Percentiles rank a stretch among this genome's conserved stretches.
phyloP scores from a whole-genome alignment of 306 rosid genomes.

The Prunus campanulata region DNA sequence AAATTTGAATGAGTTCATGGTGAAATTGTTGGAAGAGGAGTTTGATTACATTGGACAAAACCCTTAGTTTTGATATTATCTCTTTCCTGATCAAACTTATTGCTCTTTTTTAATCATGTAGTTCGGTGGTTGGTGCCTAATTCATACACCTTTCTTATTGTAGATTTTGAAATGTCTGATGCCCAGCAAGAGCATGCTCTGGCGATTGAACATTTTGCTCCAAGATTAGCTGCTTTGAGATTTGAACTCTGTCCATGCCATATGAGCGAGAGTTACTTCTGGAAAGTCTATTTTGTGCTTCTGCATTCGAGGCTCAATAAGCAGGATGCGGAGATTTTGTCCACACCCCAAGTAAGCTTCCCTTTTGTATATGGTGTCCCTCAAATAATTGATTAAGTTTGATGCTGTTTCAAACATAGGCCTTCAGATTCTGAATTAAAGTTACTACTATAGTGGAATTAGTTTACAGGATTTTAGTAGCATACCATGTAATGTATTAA shows the following conservation, averaged over 20 bases:
- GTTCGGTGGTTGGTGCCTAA: slow-evolving; percentile 19
- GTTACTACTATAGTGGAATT: background rate
- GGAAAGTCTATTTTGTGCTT: slow-evolving; percentile 97
- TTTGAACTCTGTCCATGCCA: slow-evolving; percentile 91
- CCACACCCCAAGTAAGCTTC: slow-evolving; percentile 69
- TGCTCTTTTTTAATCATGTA: background rate
- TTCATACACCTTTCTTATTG: slow-evolving; percentile 27
- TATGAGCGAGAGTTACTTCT: slow-evolving; percentile 91
- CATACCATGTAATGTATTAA: background rate
- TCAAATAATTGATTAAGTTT: background rate
- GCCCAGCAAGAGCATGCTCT: slow-evolving; percentile 71
- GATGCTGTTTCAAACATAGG: background rate
- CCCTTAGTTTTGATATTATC: background rate
- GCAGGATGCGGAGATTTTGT: slow-evolving; percentile 74
- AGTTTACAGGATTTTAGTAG: background rate
- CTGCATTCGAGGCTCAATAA: slow-evolving; percentile 87
- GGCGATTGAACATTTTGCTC: slow-evolving; percentile 71
- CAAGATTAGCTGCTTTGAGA: slow-evolving; percentile 92
- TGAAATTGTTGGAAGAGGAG: background rate
- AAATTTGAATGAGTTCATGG: background rate
- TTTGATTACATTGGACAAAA: background rate
- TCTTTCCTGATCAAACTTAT: background rate
- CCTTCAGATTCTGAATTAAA: background rate
- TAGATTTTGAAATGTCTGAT: slow-evolving; percentile 85
- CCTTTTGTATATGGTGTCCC: background rate